Evolutionary conservation across 2,329 filamentous ascomycete species (phyloP).

Genomic region (Lecanicillium sp.): DNA sequence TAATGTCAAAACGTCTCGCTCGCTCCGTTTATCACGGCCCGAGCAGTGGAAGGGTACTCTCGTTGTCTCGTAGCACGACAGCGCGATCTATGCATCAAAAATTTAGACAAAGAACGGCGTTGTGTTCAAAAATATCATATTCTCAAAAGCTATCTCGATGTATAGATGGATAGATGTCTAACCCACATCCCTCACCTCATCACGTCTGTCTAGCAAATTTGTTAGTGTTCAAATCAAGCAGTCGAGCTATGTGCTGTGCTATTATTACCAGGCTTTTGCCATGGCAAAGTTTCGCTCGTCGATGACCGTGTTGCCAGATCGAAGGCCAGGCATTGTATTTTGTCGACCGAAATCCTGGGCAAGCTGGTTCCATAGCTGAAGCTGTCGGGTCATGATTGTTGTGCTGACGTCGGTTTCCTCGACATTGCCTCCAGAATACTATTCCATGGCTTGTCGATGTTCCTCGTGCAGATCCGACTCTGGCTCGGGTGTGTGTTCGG

Average conservation of each 20-base stretch:
- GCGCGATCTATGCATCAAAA: too few species aligned
- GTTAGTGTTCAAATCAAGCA: conserved; percentile 10
- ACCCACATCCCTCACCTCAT: conserved; percentile 6
- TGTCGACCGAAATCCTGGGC: conserved; percentile 34
- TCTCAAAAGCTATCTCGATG: conserved; percentile 13
- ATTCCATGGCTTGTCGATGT: not conserved
- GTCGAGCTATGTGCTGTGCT: not conserved
- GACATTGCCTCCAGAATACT: not conserved
- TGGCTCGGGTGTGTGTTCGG: conserved; percentile 22
- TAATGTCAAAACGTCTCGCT: too few species aligned
- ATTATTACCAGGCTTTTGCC: conserved; percentile 6
- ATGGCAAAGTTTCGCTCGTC: conserved; percentile 32
- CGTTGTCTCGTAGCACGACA: too few species aligned
- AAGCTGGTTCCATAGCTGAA: conserved; percentile 32
- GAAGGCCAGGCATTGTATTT: conserved; percentile 26
- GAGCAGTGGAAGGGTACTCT: too few species aligned
- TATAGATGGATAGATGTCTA: conserved; percentile 13
- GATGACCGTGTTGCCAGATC: conserved; percentile 33
- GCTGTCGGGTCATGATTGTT: conserved; percentile 25
- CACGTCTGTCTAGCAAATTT: conserved; percentile 13
- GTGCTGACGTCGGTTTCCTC: not conserved
- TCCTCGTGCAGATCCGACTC: conserved; percentile 14
- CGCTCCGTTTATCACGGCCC: too few species aligned
- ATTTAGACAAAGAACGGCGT: not conserved
- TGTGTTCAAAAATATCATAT: conserved; percentile 13